A percentile compares a stretch with the other conserved stretches of the same genome.
These are phyloP conservation scores for Neonothopanus nambi DNA, from an alignment of 1,284 basidiomycete species.

Conservation along the genomic window DNA sequence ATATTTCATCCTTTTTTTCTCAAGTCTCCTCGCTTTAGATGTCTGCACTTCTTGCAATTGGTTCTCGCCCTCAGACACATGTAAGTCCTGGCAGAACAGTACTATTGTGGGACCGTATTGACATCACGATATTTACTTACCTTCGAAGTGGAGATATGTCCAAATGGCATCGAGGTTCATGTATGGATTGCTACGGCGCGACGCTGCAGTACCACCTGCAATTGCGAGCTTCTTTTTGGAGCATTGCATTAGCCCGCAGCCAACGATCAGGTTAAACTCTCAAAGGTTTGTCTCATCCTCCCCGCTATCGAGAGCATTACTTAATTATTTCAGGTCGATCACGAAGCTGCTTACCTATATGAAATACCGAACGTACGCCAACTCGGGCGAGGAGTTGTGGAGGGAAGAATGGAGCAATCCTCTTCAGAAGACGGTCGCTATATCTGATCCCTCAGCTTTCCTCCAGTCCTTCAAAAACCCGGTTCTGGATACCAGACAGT, in stretches of 20 bases:
- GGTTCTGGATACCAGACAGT: slow-evolving; percentile 27
- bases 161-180: slow-evolving; percentile 80
- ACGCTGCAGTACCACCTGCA: slow-evolving; percentile 63
- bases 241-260: slow-evolving; percentile 77
- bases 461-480: slow-evolving; percentile 42
- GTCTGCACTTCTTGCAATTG: slow-evolving; percentile 67
- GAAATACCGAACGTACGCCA: slow-evolving; percentile 84
- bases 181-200: slow-evolving; percentile 73
- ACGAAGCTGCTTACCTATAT: slow-evolving; percentile 76
- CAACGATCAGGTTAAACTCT: slow-evolving; percentile 73
- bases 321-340: slow-evolving; percentile 51
- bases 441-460: slow-evolving; percentile 52
- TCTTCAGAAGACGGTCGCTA: slow-evolving; percentile 53
- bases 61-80: slow-evolving; percentile 67
- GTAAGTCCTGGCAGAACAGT: slow-evolving; percentile 40
- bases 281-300: slow-evolving; percentile 53
- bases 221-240: slow-evolving; percentile 71
- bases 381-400: slow-evolving; percentile 73
- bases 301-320: slow-evolving; percentile 13
- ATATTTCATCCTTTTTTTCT: background rate
- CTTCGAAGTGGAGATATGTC: slow-evolving; percentile 95
- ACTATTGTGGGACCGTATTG: slow-evolving; percentile 10
- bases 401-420: slow-evolving; percentile 81
- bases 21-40: slow-evolving; percentile 44
- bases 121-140: slow-evolving; percentile 17